phyloP scores from a whole-genome alignment of 192 early-diverging fungal species.

The Backusella tuberculispora region DNA sequence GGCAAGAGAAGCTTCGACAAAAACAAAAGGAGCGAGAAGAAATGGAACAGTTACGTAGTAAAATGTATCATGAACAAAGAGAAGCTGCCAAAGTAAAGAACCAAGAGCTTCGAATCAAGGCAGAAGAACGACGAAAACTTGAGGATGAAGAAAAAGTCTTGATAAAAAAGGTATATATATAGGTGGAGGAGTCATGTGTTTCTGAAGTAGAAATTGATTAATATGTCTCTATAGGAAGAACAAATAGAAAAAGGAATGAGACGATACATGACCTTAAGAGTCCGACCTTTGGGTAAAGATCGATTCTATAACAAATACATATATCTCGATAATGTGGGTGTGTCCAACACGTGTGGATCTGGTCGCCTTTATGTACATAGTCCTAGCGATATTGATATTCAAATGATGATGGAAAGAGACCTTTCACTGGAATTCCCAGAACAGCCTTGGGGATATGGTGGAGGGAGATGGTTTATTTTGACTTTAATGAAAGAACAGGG shows the following conservation, averaged over 20 bases:
- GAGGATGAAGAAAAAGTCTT: constrained; percentile 59
- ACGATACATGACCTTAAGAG: constrained; percentile 64
- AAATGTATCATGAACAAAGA: constrained; percentile 44
- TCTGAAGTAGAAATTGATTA: neutral
- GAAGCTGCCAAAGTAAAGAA: constrained; percentile 43
- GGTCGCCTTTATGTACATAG: constrained; percentile 64
- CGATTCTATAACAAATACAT: constrained; percentile 87
- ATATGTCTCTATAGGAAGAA: constrained; percentile 49
- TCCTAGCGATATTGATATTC: constrained; percentile 55
- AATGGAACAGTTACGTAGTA: constrained; percentile 41
- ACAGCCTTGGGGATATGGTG: constrained; percentile 33
- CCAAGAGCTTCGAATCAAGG: constrained; percentile 43
- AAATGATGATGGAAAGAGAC: constrained; percentile 49
- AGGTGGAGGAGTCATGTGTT: neutral
- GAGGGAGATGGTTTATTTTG: constrained; percentile 25
- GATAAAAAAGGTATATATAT: constrained; percentile 32
- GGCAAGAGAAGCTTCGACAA: constrained; percentile 49
- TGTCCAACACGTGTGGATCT: constrained; percentile 51
- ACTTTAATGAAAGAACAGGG: constrained; percentile 32
- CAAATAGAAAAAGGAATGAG: constrained; percentile 72
- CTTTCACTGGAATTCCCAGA: neutral
- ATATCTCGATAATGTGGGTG: constrained; percentile 82
- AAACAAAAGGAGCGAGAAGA: constrained; percentile 53
- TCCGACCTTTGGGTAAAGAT: constrained; percentile 78
- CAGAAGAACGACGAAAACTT: constrained; percentile 51